These are phyloP conservation scores for Exophiala spinifera DNA, from an alignment of 2,329 filamentous ascomycete genomes.

Conservation along the genomic window DNA sequence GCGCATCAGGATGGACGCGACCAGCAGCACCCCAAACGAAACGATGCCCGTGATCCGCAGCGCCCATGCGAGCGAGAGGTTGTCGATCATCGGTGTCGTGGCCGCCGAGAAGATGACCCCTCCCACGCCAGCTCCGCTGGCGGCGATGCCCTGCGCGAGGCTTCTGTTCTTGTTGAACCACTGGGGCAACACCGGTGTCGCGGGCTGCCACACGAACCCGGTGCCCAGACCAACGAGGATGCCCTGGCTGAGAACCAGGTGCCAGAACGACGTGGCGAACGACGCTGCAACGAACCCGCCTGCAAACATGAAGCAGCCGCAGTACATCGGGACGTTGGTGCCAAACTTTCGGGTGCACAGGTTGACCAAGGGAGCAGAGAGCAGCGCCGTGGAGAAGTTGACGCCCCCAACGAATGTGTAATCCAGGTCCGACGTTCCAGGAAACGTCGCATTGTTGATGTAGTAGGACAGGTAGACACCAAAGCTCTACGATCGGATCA, in stretches of 20 bases:
- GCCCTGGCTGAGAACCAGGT: constrained; percentile 32
- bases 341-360: constrained; percentile 26
- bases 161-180: constrained; percentile 36
- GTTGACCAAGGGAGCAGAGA: constrained; percentile 32
- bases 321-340: constrained; percentile 28
- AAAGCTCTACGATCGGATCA: constrained; percentile 32
- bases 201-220: constrained; percentile 30
- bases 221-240: constrained; percentile 32
- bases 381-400: constrained; percentile 30
- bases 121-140: constrained; percentile 32
- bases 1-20: constrained; percentile 30
- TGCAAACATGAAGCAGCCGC: constrained; percentile 25
- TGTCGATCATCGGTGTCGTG: constrained; percentile 32
- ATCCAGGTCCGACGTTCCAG: constrained; percentile 28
- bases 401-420: constrained; percentile 36
- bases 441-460: constrained; percentile 33
- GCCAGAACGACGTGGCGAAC: constrained; percentile 29
- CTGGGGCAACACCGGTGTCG: constrained; percentile 29
- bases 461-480: constrained; percentile 46
- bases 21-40: constrained; percentile 28
- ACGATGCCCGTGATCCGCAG: constrained; percentile 34
- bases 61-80: constrained; percentile 31
- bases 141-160: constrained; percentile 33
- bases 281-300: constrained; percentile 32
- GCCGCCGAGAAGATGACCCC: constrained; percentile 32